Base-by-base conservation (phyloP, 2,329 filamentous ascomycete genomes). In the Xylariaceae sp. region DNA sequence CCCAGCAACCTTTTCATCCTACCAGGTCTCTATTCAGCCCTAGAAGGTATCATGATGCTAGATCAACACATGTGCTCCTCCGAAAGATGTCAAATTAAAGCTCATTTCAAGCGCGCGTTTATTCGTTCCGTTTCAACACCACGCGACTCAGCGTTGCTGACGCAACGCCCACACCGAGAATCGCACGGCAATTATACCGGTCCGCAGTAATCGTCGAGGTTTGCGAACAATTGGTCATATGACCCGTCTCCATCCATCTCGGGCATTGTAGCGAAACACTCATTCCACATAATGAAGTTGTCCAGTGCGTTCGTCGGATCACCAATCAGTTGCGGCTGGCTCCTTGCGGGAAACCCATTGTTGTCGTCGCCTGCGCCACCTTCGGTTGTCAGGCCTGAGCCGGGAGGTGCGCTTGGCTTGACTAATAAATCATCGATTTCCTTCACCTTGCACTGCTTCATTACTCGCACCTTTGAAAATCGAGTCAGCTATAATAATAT, bases 171-270 rank as follows among this genome's bases (percentile, higher is more conserved):
- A n/a, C n/a, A n/a, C n/a, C n/a, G n/a, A n/a, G n/a, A n/a, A n/a
- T n/a, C n/a, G 26, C 26, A 26, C 4, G 2, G 16, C 12, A 44
- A 21, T 16, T 54, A 56, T n/a, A 44, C 52, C 18, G 54, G 56
- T 7, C 59, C 63, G 15, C 54, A 63, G 18, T 59, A 65, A 1
- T 54, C 48, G 36, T 65, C 63, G n/a, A 65, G 49, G 6, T 55
- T 61, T 1, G 63, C 56, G 15, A 66, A 63, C 0, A 66, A 40
- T 29, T 65, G 57, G 21, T 64, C 62, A 26, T 26, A 26, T 8
- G 26, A 26, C 26, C 8, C 26, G 51, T 61, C 63, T 18, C 55
- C 58, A 34, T 60, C 61, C 16, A 54, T 47, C 19, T 54, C 50
- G 2, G 59, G 58, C 5, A 48, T 47, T 2, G 55, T 53, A 0